phyloP scores from a whole-genome alignment of 2,329 filamentous ascomycete species.

The Capronia coronata region DNA sequence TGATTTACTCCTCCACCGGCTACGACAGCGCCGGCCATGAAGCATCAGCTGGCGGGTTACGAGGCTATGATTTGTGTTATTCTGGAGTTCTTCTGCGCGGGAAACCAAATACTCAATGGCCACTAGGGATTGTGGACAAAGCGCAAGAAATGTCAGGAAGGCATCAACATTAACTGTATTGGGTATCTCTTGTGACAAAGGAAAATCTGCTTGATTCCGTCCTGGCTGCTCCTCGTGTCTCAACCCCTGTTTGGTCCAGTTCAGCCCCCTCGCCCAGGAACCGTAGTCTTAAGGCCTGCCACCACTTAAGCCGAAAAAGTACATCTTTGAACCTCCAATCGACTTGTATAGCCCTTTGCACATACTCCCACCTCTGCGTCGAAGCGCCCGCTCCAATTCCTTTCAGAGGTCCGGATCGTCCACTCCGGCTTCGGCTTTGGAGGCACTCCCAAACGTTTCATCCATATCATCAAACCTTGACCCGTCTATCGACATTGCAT shows the following conservation, averaged over 20 bases:
- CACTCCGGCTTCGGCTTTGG: slow-evolving; percentile 6
- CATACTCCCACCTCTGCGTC: background rate
- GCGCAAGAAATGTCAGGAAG: background rate
- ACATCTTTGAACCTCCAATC: background rate
- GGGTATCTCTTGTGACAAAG: slow-evolving; percentile 5
- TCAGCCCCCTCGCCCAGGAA: no score
- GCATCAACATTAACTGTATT: background rate
- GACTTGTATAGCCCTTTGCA: background rate
- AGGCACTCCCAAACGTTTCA: slow-evolving; percentile 6
- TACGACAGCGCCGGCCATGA: no score
- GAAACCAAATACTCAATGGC: background rate
- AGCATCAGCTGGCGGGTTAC: no score
- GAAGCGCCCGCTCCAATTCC: no score
- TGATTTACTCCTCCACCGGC: no score
- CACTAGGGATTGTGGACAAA: background rate
- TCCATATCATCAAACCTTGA: slow-evolving; percentile 12
- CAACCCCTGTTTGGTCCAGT: background rate
- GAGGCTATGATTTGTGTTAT: background rate
- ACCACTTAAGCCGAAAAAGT: no score
- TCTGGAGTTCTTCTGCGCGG: background rate
- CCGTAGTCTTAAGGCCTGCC: no score
- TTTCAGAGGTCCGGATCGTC: slow-evolving; percentile 21
- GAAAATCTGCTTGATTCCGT: background rate
- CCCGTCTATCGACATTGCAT: slow-evolving; percentile 5
- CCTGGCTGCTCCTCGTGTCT: background rate